Conservation (phyloP, 1,139 yeast species). For the Taphrina betulina region DNA sequence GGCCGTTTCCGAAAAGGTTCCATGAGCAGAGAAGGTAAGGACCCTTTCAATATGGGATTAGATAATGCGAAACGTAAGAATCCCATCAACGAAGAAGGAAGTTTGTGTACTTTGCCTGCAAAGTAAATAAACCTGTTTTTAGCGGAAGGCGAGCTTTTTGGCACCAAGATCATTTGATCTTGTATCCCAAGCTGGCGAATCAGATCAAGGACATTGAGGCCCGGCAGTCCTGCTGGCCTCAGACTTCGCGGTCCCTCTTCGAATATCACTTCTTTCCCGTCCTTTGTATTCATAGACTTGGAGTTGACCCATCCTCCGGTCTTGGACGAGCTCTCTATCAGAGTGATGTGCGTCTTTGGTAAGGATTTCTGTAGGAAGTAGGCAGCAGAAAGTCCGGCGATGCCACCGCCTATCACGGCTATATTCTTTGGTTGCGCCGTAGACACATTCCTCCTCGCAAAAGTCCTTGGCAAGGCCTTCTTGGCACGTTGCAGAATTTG, state of each 20-base stretch:
- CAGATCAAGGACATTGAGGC: slow-evolving; percentile 38
- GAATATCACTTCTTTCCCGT: slow-evolving; percentile 39
- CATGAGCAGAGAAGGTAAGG: slow-evolving; percentile 44
- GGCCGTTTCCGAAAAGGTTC: slow-evolving; percentile 45
- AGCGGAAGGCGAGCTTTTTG: slow-evolving; percentile 51
- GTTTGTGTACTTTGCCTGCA: slow-evolving; percentile 42
- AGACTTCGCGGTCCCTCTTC: slow-evolving; percentile 50
- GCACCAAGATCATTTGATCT: slow-evolving; percentile 54
- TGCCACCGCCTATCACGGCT: slow-evolving; percentile 64
- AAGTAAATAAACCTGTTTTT: slow-evolving; percentile 60
- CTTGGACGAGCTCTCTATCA: slow-evolving; percentile 57
- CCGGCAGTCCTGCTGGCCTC: slow-evolving; percentile 42
- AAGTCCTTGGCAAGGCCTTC: too few relatives aligned
- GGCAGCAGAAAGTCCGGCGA: slow-evolving; percentile 78
- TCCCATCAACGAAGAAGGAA: slow-evolving; percentile 42
- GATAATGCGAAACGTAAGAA: slow-evolving; percentile 40
- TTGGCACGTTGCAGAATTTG: too few relatives aligned
- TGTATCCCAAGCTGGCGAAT: slow-evolving; percentile 51
- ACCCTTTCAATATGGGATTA: slow-evolving; percentile 48
- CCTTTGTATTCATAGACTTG: slow-evolving; percentile 34
- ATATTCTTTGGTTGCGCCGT: slow-evolving; percentile 9
- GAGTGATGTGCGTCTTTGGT: slow-evolving; percentile 60
- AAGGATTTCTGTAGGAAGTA: slow-evolving; percentile 68
- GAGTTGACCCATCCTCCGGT: slow-evolving; percentile 84
- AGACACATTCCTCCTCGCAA: too few relatives aligned